Evolutionary conservation across 2,329 filamentous ascomycete genomes (phyloP).

Genomic region (Ploettnerulaceae sp.): DNA sequence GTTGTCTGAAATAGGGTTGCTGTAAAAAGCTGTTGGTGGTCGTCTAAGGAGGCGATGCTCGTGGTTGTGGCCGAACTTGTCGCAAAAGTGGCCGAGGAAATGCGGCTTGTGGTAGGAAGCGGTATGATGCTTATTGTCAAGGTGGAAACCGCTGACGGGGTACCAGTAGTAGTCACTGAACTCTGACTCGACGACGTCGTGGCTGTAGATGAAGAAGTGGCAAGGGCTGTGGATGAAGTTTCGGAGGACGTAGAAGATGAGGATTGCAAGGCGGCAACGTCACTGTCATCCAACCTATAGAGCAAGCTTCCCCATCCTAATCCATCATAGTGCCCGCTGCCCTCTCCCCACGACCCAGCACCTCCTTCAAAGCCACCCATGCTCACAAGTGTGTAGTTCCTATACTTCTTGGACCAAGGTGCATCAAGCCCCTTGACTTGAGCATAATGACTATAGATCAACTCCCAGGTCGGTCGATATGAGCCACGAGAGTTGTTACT

Average conservation of each 20-base stretch:
- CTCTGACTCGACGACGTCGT: too few species aligned
- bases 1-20: too few species aligned
- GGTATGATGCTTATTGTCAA: too few species aligned
- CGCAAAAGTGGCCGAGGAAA: too few species aligned
- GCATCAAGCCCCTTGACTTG: slow-evolving; percentile 32
- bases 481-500: slow-evolving; percentile 29
- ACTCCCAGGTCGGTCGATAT: slow-evolving; percentile 38
- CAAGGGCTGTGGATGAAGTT: not conserved
- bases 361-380: slow-evolving; percentile 13
- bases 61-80: too few species aligned
- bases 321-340: slow-evolving; percentile 10
- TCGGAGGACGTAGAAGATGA: not conserved
- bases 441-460: slow-evolving; percentile 39
- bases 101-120: too few species aligned
- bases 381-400: slow-evolving; percentile 1
- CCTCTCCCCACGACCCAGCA: slow-evolving; percentile 11
- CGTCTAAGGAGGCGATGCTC: too few species aligned
- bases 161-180: too few species aligned
- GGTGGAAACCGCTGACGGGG: too few species aligned
- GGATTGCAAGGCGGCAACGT: not conserved
- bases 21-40: too few species aligned
- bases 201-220: too few species aligned
- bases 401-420: slow-evolving; percentile 10
- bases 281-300: slow-evolving; percentile 4
- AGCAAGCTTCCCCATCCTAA: slow-evolving; percentile 12